Base-by-base conservation (phyloP, 805 yeast genomes). In the Lachancea waltii region DNA sequence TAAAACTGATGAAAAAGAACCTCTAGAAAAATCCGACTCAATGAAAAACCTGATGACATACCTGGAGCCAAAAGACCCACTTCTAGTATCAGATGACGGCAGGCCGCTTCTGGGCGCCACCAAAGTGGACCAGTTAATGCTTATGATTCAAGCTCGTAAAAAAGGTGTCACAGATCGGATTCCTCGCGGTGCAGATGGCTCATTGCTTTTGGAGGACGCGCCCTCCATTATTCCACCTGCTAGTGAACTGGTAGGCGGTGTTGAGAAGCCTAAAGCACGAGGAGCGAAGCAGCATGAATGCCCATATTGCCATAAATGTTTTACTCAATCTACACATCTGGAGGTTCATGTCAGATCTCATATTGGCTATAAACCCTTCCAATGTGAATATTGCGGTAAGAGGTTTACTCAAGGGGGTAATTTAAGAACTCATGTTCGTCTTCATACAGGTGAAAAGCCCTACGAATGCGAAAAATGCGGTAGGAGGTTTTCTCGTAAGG, bases 381-480 rank as follows among this genome's bases (percentile, higher is more conserved):
- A 72, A 50, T 87, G 96, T 58, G 70, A 72, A 15, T 81, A 67
- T 50, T 87, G 95, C 64, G 81, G 77, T 11, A 86, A 86, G 58
- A 62, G 81, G 37, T 86, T 86, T 49, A 85, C 95, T 0, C 96
- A 86, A 58, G 90, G 95, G 32, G 95, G 95, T 16, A 86, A 86
- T 59, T 65, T 87, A 48, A 63, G 95, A 39, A 87, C 96, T 0
- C 96, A 87, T 64, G 67, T 78, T 52, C 67, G 95, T 46, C 67
- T 86, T 23, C 96, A 86, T 53, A 86, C 96, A 0, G 96, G 96
- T 19, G 95, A 89, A 52, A 83, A 84, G 55, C 97, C 97, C 3
- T 89, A 81, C 54, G 68, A 72, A 25, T 89, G 97, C 65, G 79
- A 77, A 14, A 62, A 73, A 7, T 89, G 97, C 61, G 75, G 75